These are phyloP conservation scores for Capillidium rhysosporum DNA, from an alignment of 371 early-diverging fungal genomes.

Conservation along the genomic window DNA sequence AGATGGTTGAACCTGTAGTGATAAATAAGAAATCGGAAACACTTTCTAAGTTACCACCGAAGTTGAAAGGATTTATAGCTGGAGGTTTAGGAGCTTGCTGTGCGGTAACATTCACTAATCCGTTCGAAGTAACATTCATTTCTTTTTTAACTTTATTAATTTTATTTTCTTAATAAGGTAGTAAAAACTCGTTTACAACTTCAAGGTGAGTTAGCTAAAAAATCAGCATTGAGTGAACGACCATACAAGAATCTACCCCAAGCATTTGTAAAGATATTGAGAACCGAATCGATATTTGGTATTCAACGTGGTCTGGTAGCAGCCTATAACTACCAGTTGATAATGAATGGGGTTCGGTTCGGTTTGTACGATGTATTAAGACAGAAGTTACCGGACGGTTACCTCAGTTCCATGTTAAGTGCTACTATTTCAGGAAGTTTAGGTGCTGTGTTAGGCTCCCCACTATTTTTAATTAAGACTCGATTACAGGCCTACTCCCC, in stretches of 20 bases:
- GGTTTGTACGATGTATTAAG: constrained; percentile 73
- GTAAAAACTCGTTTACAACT: constrained; percentile 90
- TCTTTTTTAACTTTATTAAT: not conserved
- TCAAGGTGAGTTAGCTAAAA: constrained; percentile 66
- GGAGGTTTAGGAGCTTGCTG: constrained; percentile 72
- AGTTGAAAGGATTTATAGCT: constrained; percentile 29
- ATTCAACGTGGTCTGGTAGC: constrained; percentile 79
- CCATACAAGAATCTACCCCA: constrained; percentile 58
- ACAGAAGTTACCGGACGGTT: constrained; percentile 10
- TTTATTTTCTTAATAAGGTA: constrained; percentile 32
- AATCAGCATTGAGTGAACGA: constrained; percentile 4
- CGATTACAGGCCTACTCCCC: constrained; percentile 73
- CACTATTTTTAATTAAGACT: constrained; percentile 84
- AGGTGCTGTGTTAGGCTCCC: constrained; percentile 62
- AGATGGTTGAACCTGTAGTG: no score
- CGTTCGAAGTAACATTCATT: constrained; percentile 47
- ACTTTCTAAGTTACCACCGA: not conserved
- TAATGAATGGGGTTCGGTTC: constrained; percentile 86
- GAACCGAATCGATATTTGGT: constrained; percentile 67
- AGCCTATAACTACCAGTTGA: constrained; percentile 80
- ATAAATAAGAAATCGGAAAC: no score
- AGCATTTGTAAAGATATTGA: constrained; percentile 53
- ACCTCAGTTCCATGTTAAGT: constrained; percentile 6
- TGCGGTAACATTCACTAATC: constrained; percentile 88
- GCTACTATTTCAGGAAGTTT: constrained; percentile 40